phyloP scores from a whole-genome alignment of 768 basidiomycete species.

The Nidularia sp. region DNA sequence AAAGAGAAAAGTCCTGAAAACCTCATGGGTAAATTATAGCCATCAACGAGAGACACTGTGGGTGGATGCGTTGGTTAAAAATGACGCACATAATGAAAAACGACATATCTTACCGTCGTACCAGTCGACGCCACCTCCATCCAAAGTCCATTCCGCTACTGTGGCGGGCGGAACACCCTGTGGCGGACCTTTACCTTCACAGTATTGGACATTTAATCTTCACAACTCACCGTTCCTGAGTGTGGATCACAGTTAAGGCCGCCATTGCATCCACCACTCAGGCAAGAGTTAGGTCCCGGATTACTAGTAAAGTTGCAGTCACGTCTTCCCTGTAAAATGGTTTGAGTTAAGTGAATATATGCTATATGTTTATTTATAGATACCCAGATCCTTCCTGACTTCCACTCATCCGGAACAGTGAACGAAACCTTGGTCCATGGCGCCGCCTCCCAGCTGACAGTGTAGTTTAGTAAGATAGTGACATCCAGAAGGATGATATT shows the following conservation, averaged over 20 bases:
- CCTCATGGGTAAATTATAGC: slow-evolving; percentile 57
- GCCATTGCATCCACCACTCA: slow-evolving; percentile 61
- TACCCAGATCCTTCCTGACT: slow-evolving; percentile 53
- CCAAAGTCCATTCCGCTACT: slow-evolving; percentile 62
- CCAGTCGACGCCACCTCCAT: slow-evolving; percentile 38
- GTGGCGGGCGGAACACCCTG: slow-evolving; percentile 61
- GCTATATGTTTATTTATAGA: not conserved
- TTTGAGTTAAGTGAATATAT: not conserved
- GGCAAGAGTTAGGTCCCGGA: slow-evolving; percentile 47
- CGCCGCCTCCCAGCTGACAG: slow-evolving; percentile 34
- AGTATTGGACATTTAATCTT: too few species aligned
- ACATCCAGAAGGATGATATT: too few species aligned
- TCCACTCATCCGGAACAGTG: slow-evolving; percentile 60
- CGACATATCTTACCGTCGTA: slow-evolving; percentile 61
- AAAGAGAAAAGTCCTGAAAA: not conserved
- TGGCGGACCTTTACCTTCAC: too few species aligned
- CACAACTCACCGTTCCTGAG: slow-evolving; percentile 40
- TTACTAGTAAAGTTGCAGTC: slow-evolving; percentile 53
- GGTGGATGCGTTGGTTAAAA: not conserved
- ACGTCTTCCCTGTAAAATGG: slow-evolving; percentile 44
- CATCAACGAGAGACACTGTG: slow-evolving; percentile 61
- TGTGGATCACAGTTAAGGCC: slow-evolving; percentile 47
- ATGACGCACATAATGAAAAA: too few species aligned
- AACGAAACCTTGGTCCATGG: slow-evolving; percentile 36
- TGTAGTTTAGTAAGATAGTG: too few species aligned